Percentiles rank a stretch among this genome's conserved stretches.
Conservation (phyloP, 2,329 filamentous ascomycete genomes). For the Hymenoscyphus fraxineus region DNA sequence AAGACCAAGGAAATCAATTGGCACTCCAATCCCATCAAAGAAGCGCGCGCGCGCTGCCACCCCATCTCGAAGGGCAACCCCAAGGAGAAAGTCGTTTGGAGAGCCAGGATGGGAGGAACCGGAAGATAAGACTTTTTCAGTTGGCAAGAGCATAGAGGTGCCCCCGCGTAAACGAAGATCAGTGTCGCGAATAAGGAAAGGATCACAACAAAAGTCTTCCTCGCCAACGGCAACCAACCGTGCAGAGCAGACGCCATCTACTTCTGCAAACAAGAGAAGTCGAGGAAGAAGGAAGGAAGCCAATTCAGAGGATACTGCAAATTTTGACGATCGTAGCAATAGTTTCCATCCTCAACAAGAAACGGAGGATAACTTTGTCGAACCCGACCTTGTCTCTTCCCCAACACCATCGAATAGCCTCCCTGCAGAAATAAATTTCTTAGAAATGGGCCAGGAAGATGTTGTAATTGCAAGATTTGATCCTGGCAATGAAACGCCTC, state of each 20-base stretch:
- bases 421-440: not conserved
- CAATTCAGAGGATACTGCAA: not conserved
- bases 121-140: constrained; percentile 24
- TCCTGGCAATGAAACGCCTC: constrained; percentile 26
- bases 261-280: constrained; percentile 22
- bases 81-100: constrained; percentile 29
- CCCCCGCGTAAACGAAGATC: constrained; percentile 27
- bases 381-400: not conserved
- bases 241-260: constrained; percentile 14
- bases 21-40: constrained; percentile 36
- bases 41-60: constrained; percentile 26
- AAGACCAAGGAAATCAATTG: constrained; percentile 41
- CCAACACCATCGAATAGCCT: not conserved
- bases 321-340: not conserved
- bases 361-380: not conserved
- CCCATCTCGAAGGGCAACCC: constrained; percentile 21
- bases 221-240: constrained; percentile 11
- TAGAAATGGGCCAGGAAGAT: constrained; percentile 13
- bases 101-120: constrained; percentile 26
- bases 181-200: constrained; percentile 29
- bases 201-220: constrained; percentile 9
- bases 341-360: not conserved
- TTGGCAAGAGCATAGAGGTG: constrained; percentile 24
- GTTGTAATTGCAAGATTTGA: constrained; percentile 29
- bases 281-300: constrained; percentile 12